phyloP scores from a whole-genome alignment of 495 filamentous ascomycete genomes.

The Aspergillus funiculosus region DNA sequence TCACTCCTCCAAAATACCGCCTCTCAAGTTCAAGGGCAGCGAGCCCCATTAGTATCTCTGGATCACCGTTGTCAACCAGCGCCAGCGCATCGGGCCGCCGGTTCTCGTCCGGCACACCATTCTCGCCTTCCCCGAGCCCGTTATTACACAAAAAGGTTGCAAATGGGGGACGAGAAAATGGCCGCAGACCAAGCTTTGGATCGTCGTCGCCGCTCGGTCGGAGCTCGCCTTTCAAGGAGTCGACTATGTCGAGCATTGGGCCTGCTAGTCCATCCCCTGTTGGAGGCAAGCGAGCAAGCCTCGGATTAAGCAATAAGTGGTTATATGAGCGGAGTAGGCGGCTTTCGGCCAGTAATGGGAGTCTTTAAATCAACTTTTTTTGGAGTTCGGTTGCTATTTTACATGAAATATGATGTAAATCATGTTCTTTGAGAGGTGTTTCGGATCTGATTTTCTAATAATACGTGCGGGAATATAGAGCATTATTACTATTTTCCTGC shows the following conservation, averaged over 20 bases:
- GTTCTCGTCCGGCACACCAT: constrained; percentile 36
- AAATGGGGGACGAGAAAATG: constrained; percentile 43
- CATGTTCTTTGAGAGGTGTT: constrained; percentile 5
- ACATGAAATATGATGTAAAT: constrained; percentile 12
- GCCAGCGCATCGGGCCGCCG: constrained; percentile 38
- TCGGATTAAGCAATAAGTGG: constrained; percentile 84
- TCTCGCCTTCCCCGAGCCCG: constrained; percentile 55
- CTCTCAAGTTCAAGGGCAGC: constrained; percentile 60
- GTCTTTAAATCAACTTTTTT: constrained; percentile 23
- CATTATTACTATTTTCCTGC: constrained; percentile 2
- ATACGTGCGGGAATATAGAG: constrained; percentile 10
- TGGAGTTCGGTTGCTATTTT: constrained; percentile 13
- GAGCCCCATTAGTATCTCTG: constrained; percentile 47
- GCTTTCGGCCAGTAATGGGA: constrained; percentile 39
- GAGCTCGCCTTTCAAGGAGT: constrained; percentile 47
- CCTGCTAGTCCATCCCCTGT: constrained; percentile 60
- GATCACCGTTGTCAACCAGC: constrained; percentile 47
- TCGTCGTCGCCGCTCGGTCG: constrained; percentile 34
- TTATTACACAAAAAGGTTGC: constrained; percentile 63
- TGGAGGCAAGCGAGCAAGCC: constrained; percentile 57
- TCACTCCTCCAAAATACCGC: constrained; percentile 83
- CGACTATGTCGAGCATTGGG: constrained; percentile 24
- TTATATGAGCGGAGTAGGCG: constrained; percentile 68
- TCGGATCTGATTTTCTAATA: constrained; percentile 5
- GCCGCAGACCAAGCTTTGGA: constrained; percentile 59